Evolutionary conservation across 148 eudicot genomes (phyloP).

Genomic region (Amaranthus cruentus): DNA sequence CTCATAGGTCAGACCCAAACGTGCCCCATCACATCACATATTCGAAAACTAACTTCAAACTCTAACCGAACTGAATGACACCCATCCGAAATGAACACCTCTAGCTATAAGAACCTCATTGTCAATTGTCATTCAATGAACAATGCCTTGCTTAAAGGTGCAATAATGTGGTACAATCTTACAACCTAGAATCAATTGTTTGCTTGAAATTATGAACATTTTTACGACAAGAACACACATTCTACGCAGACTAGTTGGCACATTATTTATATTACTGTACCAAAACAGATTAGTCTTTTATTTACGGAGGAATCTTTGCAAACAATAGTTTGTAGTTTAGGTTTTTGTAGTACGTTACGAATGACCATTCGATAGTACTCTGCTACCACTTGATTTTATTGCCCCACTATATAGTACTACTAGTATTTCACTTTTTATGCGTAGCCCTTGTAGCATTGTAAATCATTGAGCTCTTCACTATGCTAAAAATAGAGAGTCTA

Average conservation of each 20-base stretch:
- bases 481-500: too few species aligned
- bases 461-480: too few species aligned
- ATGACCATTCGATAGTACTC: constrained; percentile 7
- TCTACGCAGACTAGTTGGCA: not conserved
- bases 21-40: too few species aligned
- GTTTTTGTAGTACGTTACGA: constrained; percentile 12
- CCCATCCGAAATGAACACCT: too few species aligned
- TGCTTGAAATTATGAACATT: not conserved
- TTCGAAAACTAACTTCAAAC: too few species aligned
- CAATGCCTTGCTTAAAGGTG: too few species aligned
- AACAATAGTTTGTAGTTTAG: not conserved
- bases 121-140: too few species aligned
- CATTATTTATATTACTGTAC: not conserved
- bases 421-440: not conserved
- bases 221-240: not conserved
- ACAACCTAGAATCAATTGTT: not conserved
- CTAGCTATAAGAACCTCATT: too few species aligned
- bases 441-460: not conserved
- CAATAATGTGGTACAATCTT: too few species aligned
- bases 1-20: too few species aligned
- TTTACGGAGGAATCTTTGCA: constrained; percentile 11
- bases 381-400: not conserved
- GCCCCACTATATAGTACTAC: constrained; percentile 7
- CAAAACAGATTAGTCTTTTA: not conserved
- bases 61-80: too few species aligned